Evolutionary conservation across 2,329 filamentous ascomycete species (phyloP).

Genomic region (Xylaria sp.): DNA sequence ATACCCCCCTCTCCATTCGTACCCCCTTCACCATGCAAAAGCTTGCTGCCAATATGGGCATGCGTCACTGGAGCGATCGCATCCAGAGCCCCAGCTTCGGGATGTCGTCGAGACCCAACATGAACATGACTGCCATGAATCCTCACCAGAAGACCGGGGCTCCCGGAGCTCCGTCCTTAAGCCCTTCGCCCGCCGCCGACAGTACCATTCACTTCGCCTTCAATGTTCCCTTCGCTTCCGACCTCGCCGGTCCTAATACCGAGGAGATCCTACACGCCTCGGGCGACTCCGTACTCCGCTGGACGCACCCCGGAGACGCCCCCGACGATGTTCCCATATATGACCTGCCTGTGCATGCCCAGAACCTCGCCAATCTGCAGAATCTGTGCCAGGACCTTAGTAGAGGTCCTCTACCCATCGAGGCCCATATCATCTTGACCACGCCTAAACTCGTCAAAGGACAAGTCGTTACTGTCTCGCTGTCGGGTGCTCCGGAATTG

Average conservation of each 20-base stretch:
- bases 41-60: constrained; percentile 73
- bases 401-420: constrained; percentile 74
- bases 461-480: constrained; percentile 86
- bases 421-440: constrained; percentile 85
- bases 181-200: constrained; percentile 77
- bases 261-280: constrained; percentile 96
- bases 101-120: constrained; percentile 67
- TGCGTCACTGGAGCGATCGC: constrained; percentile 78
- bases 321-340: constrained; percentile 86
- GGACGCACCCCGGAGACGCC: constrained; percentile 91
- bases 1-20: constrained; percentile 42
- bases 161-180: constrained; percentile 65
- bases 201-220: constrained; percentile 91
- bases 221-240: constrained; percentile 95
- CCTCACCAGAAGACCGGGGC: constrained; percentile 67
- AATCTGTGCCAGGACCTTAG: constrained; percentile 86
- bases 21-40: constrained; percentile 71
- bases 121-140: constrained; percentile 67
- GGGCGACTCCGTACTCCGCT: constrained; percentile 85
- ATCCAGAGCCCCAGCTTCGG: constrained; percentile 73
- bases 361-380: constrained; percentile 83
- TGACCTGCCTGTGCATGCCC: constrained; percentile 89
- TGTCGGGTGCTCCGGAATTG: constrained; percentile 86
- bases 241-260: constrained; percentile 89
- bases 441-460: constrained; percentile 78